phyloP scores from a whole-genome alignment of 2,329 filamentous ascomycete species.

The Plenodomus biglobosus region DNA sequence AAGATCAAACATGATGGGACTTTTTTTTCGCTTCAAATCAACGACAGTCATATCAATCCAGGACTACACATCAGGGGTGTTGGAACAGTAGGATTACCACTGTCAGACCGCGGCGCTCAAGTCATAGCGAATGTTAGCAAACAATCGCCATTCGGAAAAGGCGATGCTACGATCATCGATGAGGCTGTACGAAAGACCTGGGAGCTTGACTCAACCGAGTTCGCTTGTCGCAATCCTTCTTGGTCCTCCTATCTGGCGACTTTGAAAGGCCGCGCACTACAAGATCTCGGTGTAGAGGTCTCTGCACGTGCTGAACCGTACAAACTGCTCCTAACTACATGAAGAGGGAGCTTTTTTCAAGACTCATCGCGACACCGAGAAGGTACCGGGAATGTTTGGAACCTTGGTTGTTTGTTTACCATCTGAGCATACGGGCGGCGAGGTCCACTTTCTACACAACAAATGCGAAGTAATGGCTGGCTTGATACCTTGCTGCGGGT shows the following conservation, averaged over 20 bases:
- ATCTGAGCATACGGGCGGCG: constrained; percentile 53
- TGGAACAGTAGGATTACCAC: constrained; percentile 12
- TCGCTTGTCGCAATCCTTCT: constrained; percentile 22
- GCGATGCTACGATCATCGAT: constrained; percentile 34
- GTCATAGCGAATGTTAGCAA: constrained; percentile 13
- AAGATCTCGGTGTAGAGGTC: constrained; percentile 15
- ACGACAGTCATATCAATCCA: constrained; percentile 4
- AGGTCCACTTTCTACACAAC: constrained; percentile 49
- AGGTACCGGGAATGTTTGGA: constrained; percentile 53
- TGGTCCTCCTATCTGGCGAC: constrained; percentile 23
- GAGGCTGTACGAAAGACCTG: constrained; percentile 33
- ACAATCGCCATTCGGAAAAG: constrained; percentile 35
- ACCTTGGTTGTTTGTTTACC: constrained; percentile 55
- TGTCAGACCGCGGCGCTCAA: constrained; percentile 13
- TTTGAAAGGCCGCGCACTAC: too few relatives aligned
- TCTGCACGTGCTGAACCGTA: constrained; percentile 15
- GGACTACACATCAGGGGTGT: not conserved
- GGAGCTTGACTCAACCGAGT: constrained; percentile 29
- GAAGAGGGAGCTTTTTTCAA: constrained; percentile 55
- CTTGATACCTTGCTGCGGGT: too few relatives aligned
- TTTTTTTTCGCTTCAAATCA: constrained; percentile 1
- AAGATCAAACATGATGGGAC: constrained; percentile 6
- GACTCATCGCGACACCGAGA: constrained; percentile 52
- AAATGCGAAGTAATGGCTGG: too few relatives aligned
- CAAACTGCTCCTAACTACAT: constrained; percentile 50